phyloP scores from a whole-genome alignment of 768 basidiomycete genomes.

The Naematelia aurantialba region DNA sequence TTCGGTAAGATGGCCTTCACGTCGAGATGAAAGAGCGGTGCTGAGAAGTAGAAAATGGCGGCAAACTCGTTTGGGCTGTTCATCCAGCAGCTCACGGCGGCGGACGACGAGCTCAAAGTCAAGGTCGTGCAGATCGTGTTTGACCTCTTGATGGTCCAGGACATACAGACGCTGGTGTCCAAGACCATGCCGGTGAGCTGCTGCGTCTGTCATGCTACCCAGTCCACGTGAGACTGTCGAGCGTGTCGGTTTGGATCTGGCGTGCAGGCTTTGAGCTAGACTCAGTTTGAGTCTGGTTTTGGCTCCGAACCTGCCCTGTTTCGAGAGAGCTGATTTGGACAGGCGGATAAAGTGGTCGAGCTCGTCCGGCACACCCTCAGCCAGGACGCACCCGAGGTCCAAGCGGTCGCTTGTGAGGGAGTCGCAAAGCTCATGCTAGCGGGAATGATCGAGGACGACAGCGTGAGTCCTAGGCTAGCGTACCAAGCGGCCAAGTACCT shows the following conservation, averaged over 20 bases:
- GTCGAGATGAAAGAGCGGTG: neutral
- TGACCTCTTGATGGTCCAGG: constrained; percentile 81
- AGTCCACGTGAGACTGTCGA: no score
- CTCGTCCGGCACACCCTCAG: constrained; percentile 62
- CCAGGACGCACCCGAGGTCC: constrained; percentile 61
- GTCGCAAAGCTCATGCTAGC: constrained; percentile 79
- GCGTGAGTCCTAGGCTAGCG: constrained; percentile 55
- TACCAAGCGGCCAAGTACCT: no score
- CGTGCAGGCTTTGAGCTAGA: no score
- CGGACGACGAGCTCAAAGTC: constrained; percentile 64
- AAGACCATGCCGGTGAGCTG: constrained; percentile 43
- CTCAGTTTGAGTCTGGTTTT: no score
- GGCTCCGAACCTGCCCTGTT: no score
- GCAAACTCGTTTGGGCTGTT: constrained; percentile 73
- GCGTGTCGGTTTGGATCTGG: no score
- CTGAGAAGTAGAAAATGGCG: constrained; percentile 52
- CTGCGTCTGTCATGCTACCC: neutral
- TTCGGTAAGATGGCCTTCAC: constrained; percentile 31
- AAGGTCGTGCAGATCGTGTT: constrained; percentile 75
- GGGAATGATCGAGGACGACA: constrained; percentile 68
- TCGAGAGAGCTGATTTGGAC: constrained; percentile 1
- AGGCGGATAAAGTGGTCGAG: constrained; percentile 62
- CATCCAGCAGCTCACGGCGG: constrained; percentile 64
- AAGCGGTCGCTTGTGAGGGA: constrained; percentile 71
- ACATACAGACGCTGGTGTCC: constrained; percentile 54